phyloP scores from a whole-genome alignment of 768 basidiomycete genomes.

The Leccinum subtestaceum region DNA sequence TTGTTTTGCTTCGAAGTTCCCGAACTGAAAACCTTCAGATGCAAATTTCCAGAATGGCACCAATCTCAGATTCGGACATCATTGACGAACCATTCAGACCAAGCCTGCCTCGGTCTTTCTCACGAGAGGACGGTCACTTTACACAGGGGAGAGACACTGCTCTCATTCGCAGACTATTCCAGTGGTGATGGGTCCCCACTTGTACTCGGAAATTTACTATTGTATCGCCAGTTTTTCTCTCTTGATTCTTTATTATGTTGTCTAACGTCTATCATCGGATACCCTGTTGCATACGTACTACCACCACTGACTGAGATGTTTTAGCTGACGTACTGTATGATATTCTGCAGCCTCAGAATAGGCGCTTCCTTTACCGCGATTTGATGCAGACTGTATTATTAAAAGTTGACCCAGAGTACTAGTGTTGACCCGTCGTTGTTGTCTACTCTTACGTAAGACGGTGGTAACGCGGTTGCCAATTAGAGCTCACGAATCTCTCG shows the following conservation, averaged over 20 bases:
- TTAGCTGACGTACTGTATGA: slow-evolving; percentile 28
- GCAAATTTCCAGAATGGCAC: slow-evolving; percentile 62
- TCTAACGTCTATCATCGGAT: slow-evolving; percentile 29
- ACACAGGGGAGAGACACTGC: slow-evolving; percentile 40
- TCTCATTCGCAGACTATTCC: slow-evolving; percentile 52
- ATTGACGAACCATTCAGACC: slow-evolving; percentile 42
- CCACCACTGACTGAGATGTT: slow-evolving; percentile 30
- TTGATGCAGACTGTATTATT: neutral
- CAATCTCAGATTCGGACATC: slow-evolving; percentile 42
- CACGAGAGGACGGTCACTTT: slow-evolving; percentile 32
- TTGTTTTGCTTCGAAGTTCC: neutral
- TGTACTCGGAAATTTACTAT: slow-evolving; percentile 22
- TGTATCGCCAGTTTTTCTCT: slow-evolving; percentile 29
- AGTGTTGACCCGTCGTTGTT: neutral
- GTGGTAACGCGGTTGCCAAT: neutral
- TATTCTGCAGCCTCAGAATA: slow-evolving; percentile 14
- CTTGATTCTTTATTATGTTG: slow-evolving; percentile 29
- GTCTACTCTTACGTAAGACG: neutral
- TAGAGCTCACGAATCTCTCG: neutral
- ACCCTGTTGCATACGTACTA: slow-evolving; percentile 38
- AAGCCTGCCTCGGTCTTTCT: slow-evolving; percentile 30
- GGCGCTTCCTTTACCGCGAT: neutral
- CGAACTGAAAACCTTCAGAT: slow-evolving; percentile 40
- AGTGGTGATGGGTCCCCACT: slow-evolving; percentile 30
- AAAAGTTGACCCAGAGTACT: too few species aligned